Conservation (phyloP, 164 flowering plant genomes). For the Dillenia turbinata region DNA sequence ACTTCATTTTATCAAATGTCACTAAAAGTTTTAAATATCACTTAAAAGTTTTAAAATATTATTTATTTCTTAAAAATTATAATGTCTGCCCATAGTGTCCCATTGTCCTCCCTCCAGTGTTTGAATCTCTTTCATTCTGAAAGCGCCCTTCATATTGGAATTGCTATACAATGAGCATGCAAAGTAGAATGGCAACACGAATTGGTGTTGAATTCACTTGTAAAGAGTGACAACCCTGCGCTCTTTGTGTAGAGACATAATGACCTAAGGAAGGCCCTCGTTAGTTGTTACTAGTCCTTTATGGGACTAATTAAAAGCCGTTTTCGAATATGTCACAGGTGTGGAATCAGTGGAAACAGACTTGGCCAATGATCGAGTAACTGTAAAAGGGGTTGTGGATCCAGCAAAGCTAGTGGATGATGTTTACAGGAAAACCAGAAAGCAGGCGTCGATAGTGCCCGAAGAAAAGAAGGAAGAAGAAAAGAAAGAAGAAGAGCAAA, state of each 20-base stretch:
- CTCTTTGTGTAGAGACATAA: no score
- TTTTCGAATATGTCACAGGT: constrained; percentile 30
- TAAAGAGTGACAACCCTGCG: no score
- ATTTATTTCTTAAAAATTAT: no score
- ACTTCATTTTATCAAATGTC: no score
- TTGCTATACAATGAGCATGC: no score
- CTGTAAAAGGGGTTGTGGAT: constrained; percentile 67
- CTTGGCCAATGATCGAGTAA: constrained; percentile 38
- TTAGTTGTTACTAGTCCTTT: neutral
- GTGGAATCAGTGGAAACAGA: constrained; percentile 73
- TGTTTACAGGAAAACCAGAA: constrained; percentile 61
- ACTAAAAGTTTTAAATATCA: no score
- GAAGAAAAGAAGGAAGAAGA: constrained; percentile 48
- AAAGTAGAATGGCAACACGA: no score
- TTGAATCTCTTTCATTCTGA: neutral
- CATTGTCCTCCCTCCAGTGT: neutral
- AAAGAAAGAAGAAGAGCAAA: constrained; percentile 37
- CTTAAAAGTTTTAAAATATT: no score
- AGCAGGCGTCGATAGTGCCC: constrained; percentile 51
- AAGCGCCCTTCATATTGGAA: no score
- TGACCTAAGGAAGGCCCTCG: no score
- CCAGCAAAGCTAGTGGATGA: constrained; percentile 52
- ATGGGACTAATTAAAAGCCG: no score
- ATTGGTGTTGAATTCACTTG: no score
- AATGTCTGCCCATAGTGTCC: neutral